phyloP scores from a whole-genome alignment of 2,329 filamentous ascomycete species.

The Sporothrix humicola region DNA sequence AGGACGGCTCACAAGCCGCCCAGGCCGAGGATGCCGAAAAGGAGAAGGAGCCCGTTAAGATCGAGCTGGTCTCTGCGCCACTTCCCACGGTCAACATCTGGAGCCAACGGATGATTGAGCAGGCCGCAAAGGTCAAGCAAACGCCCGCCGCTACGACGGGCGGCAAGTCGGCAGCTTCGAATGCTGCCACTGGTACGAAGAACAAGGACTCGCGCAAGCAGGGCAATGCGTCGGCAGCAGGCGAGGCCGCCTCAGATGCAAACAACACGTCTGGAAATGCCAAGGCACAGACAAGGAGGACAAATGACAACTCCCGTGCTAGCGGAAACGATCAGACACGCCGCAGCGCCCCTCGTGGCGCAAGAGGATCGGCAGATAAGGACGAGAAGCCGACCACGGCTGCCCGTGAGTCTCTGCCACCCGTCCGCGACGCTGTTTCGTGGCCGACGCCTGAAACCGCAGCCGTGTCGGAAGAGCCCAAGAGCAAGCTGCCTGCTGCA shows the following conservation, averaged over 20 bases:
- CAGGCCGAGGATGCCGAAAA: conserved; percentile 61
- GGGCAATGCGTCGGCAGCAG: background rate
- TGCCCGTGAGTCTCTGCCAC: conserved; percentile 54
- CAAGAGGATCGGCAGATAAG: conserved; percentile 51
- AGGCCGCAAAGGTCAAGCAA: conserved; percentile 59
- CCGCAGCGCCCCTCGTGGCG: conserved; percentile 53
- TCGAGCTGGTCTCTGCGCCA: conserved; percentile 78
- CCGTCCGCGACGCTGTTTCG: conserved; percentile 75
- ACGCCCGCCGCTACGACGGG: background rate
- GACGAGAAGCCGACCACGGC: conserved; percentile 44
- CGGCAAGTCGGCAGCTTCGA: conserved; percentile 11
- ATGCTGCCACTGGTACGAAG: background rate
- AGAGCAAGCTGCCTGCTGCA: conserved; percentile 62
- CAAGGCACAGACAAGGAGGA: conserved; percentile 52
- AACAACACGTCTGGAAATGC: conserved; percentile 48
- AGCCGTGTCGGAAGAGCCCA: conserved; percentile 70
- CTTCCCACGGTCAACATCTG: conserved; percentile 86
- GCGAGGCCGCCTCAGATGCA: conserved; percentile 18
- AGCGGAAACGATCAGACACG: conserved; percentile 47
- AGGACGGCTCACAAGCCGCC: conserved; percentile 58
- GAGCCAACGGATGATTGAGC: conserved; percentile 76
- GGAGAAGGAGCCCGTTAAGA: conserved; percentile 63
- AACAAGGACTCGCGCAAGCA: conserved; percentile 39
- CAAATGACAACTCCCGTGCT: conserved; percentile 50
- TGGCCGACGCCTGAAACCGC: conserved; percentile 92